phyloP scores from a whole-genome alignment of 176 grass and related monocot species.

The Oryza glaberrima region DNA sequence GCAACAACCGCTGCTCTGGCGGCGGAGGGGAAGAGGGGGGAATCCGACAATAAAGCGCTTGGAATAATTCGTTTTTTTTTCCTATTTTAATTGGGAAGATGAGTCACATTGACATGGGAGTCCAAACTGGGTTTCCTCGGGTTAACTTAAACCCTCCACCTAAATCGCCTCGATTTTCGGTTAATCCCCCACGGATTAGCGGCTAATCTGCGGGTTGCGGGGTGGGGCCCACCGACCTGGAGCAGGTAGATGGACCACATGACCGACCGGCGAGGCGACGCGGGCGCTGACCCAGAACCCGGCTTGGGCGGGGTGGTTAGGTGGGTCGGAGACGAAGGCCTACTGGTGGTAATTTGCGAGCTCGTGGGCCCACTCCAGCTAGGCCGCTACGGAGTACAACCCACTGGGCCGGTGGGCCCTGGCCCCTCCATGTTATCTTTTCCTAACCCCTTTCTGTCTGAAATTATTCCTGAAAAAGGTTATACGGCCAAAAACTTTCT shows the following conservation, averaged over 20 bases:
- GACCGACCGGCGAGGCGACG: constrained; percentile 2
- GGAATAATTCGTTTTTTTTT: constrained; percentile 49
- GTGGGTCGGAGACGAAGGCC: not conserved
- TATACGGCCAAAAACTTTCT: too few species aligned
- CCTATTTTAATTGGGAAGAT: constrained; percentile 43
- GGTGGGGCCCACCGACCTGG: not conserved
- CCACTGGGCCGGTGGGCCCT: not conserved
- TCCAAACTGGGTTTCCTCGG: not conserved
- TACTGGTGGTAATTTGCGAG: not conserved
- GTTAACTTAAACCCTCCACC: not conserved
- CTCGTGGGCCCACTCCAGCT: not conserved
- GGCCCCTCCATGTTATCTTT: not conserved
- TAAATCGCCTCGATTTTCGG: not conserved
- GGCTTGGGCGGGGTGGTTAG: not conserved
- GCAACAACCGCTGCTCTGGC: constrained; percentile 20
- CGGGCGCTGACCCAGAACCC: too few species aligned
- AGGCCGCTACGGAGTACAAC: not conserved
- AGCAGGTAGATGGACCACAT: not conserved
- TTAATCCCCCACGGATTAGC: constrained; percentile 10
- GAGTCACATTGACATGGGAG: constrained; percentile 51
- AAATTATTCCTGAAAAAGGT: not conserved
- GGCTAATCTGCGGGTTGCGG: not conserved
- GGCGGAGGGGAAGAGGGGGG: not conserved
- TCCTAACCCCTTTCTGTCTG: not conserved
- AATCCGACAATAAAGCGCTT: constrained; percentile 48